phyloP scores from a whole-genome alignment of 2,329 filamentous ascomycete genomes.

The Aureobasidium sp. region DNA sequence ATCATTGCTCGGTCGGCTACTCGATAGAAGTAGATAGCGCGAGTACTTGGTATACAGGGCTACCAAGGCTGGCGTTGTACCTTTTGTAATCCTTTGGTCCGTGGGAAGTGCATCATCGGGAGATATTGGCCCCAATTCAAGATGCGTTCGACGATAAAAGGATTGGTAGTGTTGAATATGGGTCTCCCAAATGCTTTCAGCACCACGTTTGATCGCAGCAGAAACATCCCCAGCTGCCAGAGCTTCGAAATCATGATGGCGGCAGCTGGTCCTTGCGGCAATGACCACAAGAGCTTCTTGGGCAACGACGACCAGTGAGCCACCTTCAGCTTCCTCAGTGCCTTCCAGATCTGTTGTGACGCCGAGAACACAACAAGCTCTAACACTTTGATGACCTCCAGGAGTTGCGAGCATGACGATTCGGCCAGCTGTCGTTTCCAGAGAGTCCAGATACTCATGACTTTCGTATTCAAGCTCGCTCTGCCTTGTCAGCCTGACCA shows the following conservation, averaged over 20 bases:
- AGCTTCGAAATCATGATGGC: neutral
- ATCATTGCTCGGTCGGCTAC: constrained; percentile 34
- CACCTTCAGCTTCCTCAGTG: neutral
- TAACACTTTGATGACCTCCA: neutral
- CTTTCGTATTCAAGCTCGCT: constrained; percentile 39
- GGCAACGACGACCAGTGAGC: constrained; percentile 30
- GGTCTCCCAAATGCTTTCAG: neutral
- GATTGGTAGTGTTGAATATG: constrained; percentile 16
- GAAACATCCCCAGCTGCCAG: neutral
- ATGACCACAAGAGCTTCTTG: constrained; percentile 32
- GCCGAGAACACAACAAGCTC: neutral
- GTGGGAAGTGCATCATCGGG: constrained; percentile 23
- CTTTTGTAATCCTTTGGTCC: neutral
- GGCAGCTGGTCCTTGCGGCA: constrained; percentile 35
- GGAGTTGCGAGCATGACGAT: neutral
- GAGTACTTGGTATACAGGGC: constrained; percentile 35
- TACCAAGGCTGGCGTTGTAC: constrained; percentile 12
- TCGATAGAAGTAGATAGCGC: constrained; percentile 18
- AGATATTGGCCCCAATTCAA: constrained; percentile 30
- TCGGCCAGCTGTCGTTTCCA: constrained; percentile 26
- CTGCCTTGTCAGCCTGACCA: constrained; percentile 31
- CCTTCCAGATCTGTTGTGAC: neutral
- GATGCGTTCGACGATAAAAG: constrained; percentile 24
- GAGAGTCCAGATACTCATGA: constrained; percentile 38
- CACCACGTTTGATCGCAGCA: neutral